phyloP scores from a whole-genome alignment of 1,284 basidiomycete genomes.

The Microbotryum violaceum region DNA sequence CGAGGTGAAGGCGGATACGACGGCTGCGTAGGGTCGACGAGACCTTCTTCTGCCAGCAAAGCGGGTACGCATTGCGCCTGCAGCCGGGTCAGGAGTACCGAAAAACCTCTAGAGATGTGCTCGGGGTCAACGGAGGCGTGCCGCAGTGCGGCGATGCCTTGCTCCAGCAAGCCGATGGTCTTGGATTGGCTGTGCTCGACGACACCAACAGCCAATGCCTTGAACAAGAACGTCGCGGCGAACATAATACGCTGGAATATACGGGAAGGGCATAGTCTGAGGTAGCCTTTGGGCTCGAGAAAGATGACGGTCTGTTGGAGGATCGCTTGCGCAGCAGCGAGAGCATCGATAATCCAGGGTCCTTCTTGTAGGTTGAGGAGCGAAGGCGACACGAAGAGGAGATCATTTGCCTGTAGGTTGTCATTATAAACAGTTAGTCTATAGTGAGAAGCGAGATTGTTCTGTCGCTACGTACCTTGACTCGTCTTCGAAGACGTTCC shows the following conservation, averaged over 20 bases:
- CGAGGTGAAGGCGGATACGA: background rate
- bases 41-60: constrained; percentile 11
- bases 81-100: constrained; percentile 21
- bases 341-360: constrained; percentile 29
- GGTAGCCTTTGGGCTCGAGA: constrained; percentile 26
- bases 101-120: constrained; percentile 26
- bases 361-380: constrained; percentile 32
- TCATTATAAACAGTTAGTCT: too few relatives aligned
- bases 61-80: constrained; percentile 29
- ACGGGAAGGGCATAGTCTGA: constrained; percentile 22
- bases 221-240: constrained; percentile 27
- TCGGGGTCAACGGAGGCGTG: constrained; percentile 18
- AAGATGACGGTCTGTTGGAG: constrained; percentile 24
- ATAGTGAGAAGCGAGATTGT: too few relatives aligned
- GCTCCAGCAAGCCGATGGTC: constrained; percentile 22
- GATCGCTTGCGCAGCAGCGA: constrained; percentile 29
- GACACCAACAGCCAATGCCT: constrained; percentile 29
- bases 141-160: constrained; percentile 22
- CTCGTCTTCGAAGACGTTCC: constrained; percentile 22
- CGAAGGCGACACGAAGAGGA: constrained; percentile 27
- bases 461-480: constrained; percentile 14
- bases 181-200: constrained; percentile 29
- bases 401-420: constrained; percentile 13
- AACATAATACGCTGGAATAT: constrained; percentile 30
- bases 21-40: background rate